Evolutionary conservation across 495 filamentous ascomycete genomes (phyloP).

Genomic region (Daldinia concentrica): DNA sequence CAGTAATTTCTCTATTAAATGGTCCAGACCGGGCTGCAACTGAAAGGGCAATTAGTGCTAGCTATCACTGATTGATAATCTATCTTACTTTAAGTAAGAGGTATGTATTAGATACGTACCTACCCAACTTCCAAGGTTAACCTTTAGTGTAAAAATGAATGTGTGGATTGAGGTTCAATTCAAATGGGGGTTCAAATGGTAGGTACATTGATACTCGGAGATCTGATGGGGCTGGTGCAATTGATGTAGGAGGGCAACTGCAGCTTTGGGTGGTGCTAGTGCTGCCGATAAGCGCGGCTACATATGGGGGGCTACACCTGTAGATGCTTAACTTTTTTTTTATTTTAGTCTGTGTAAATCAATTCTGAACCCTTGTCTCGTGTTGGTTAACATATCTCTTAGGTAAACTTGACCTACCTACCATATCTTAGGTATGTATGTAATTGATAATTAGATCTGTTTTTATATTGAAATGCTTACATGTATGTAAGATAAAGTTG

Average conservation of each 20-base stretch:
- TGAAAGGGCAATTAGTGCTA: conserved; percentile 22
- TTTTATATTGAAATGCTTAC: background rate
- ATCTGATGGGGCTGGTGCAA: background rate
- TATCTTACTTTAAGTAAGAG: no score
- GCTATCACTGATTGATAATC: conserved; percentile 13
- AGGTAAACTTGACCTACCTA: background rate
- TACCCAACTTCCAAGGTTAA: background rate
- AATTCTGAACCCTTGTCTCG: background rate
- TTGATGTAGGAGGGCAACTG: background rate
- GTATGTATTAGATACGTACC: background rate
- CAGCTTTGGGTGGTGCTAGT: background rate
- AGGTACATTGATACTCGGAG: background rate
- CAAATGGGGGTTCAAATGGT: background rate
- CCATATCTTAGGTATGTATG: background rate
- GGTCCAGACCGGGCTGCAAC: conserved; percentile 27
- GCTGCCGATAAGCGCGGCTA: conserved; percentile 3
- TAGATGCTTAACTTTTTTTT: background rate
- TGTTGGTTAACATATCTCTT: background rate
- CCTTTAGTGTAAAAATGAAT: background rate
- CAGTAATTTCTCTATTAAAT: conserved; percentile 4
- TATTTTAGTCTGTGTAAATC: background rate
- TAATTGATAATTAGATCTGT: background rate
- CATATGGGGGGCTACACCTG: background rate
- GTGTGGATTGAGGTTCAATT: background rate
- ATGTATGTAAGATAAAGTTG: background rate